phyloP scores from a whole-genome alignment of 2,329 filamentous ascomycete genomes.

The Pseudogymnoascus sp. region DNA sequence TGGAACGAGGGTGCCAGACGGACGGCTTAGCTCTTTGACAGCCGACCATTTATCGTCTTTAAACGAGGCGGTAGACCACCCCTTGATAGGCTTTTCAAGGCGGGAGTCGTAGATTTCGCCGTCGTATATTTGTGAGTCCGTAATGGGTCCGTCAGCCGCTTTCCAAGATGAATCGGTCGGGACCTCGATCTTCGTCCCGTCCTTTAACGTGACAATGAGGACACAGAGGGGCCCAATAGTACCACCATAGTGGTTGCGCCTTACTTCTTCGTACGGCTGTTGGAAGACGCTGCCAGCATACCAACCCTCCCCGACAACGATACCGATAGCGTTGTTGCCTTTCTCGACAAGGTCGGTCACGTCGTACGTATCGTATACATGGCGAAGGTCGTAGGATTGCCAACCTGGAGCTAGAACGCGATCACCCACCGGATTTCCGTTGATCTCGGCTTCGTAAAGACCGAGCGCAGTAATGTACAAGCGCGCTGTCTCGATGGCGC shows the following conservation, averaged over 20 bases:
- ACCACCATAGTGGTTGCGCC: slow-evolving; percentile 34
- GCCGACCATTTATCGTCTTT: slow-evolving; percentile 25
- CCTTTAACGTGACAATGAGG: slow-evolving; percentile 31
- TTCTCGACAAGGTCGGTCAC: slow-evolving; percentile 34
- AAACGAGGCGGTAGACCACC: slow-evolving; percentile 23
- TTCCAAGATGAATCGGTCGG: slow-evolving; percentile 27
- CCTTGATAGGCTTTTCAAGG: slow-evolving; percentile 23
- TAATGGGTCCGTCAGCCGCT: slow-evolving; percentile 5
- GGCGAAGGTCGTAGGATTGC: slow-evolving; percentile 42
- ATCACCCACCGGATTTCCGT: slow-evolving; percentile 35
- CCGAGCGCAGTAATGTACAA: slow-evolving; percentile 30
- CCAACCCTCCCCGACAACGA: slow-evolving; percentile 36
- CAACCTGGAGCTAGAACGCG: slow-evolving; percentile 44
- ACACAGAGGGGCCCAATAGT: slow-evolving; percentile 34
- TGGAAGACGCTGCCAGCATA: slow-evolving; percentile 18
- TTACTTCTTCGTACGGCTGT: background rate
- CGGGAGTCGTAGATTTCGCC: slow-evolving; percentile 39
- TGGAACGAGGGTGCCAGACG: slow-evolving; percentile 30
- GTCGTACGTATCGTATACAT: slow-evolving; percentile 46
- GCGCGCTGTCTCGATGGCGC: slow-evolving; percentile 17
- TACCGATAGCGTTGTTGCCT: slow-evolving; percentile 27
- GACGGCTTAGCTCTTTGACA: slow-evolving; percentile 25
- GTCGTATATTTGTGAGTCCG: slow-evolving; percentile 32
- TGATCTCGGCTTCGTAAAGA: slow-evolving; percentile 33
- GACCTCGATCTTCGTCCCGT: slow-evolving; percentile 27